Evolutionary conservation across 1,139 yeast species (phyloP).

Genomic region (Sugiyamaella japonica): DNA sequence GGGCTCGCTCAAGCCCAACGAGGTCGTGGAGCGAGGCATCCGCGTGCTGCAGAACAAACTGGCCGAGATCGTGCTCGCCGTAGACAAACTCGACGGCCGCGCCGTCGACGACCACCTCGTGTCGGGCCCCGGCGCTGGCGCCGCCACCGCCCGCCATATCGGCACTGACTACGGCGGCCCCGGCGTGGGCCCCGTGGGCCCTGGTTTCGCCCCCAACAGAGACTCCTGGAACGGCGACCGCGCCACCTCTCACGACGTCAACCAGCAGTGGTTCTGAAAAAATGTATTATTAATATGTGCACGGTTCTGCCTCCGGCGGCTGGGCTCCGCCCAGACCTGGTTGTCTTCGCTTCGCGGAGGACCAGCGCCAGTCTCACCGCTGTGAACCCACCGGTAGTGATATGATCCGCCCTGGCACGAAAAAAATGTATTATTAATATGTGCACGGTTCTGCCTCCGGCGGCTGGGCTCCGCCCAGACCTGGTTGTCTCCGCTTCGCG

Average conservation of each 20-base stretch:
- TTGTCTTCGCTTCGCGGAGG: not conserved
- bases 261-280: slow-evolving; percentile 16
- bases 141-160: slow-evolving; percentile 11
- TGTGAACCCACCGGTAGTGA: no score
- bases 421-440: no score
- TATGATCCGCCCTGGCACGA: no score
- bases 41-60: slow-evolving; percentile 84
- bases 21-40: slow-evolving; percentile 81
- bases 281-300: slow-evolving; percentile 2
- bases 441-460: not conserved
- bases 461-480: no score
- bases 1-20: slow-evolving; percentile 85
- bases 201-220: slow-evolving; percentile 1
- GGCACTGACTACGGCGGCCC: slow-evolving; percentile 14
- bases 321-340: slow-evolving; percentile 1
- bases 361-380: no score
- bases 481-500: not conserved
- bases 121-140: slow-evolving; percentile 10
- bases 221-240: slow-evolving; percentile 3
- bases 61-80: slow-evolving; percentile 83
- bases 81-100: slow-evolving; percentile 48
- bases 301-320: slow-evolving; percentile 7
- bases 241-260: not conserved
- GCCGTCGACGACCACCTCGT: slow-evolving; percentile 1
- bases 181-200: not conserved